Percentiles rank a stretch among this genome's conserved stretches.
phyloP scores from a whole-genome alignment of 225 moss, liverwort and hornwort genomes.

The Pseudoscleropodium purum region DNA sequence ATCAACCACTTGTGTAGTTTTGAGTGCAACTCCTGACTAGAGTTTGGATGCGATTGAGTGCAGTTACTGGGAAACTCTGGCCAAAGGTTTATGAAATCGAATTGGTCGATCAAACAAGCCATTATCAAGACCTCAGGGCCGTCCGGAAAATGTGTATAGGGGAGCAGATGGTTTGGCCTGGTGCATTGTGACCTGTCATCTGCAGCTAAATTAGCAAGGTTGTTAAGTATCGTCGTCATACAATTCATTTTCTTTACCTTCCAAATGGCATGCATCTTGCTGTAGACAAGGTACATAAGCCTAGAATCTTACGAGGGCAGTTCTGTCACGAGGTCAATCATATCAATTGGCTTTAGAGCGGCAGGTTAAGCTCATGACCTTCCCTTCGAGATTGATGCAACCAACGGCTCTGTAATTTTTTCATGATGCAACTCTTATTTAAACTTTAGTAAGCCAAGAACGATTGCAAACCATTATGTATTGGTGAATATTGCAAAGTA shows the following conservation, averaged over 20 bases:
- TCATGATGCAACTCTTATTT: not conserved
- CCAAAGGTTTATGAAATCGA: constrained; percentile 85
- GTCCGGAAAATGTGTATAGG: constrained; percentile 34
- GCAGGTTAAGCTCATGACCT: not conserved
- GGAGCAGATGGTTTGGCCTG: constrained; percentile 15
- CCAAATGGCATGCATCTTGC: not conserved
- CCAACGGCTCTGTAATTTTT: not conserved
- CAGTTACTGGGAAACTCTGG: constrained; percentile 99
- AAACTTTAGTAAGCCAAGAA: not conserved
- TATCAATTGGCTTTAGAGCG: not conserved
- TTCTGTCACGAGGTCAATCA: not conserved
- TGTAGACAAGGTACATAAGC: not conserved
- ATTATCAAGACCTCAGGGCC: constrained; percentile 10
- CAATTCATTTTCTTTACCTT: not conserved
- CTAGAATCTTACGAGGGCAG: not conserved
- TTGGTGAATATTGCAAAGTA: not conserved
- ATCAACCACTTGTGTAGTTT: not conserved
- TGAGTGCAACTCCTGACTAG: not conserved
- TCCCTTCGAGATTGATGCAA: not conserved
- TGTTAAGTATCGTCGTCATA: not conserved
- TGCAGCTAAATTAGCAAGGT: not conserved
- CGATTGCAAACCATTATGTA: not conserved
- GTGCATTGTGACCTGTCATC: constrained; percentile 1
- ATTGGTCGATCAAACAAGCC: constrained; percentile 49
- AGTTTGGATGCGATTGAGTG: constrained; percentile 12